Conservation (phyloP, 108 stramenopile genomes). For the Cyclotella sp. region DNA sequence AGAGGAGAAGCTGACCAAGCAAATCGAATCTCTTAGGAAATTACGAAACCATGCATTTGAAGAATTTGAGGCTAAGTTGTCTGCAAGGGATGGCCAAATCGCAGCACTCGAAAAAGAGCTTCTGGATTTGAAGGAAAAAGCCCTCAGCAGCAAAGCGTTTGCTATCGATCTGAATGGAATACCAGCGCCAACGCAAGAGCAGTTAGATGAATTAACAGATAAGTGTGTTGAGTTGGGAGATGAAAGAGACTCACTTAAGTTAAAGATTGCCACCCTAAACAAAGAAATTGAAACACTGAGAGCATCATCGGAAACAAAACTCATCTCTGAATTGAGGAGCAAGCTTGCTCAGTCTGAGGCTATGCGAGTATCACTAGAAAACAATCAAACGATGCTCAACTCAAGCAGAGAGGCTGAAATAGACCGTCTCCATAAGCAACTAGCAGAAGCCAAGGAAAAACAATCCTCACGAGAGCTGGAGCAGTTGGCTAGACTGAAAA, state of each 20-base stretch:
- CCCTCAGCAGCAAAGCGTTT: slow-evolving; percentile 13
- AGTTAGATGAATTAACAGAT: slow-evolving; percentile 15
- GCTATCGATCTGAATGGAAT: slow-evolving; percentile 37
- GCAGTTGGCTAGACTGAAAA: slow-evolving; percentile 44
- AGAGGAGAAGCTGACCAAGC: slow-evolving; percentile 36
- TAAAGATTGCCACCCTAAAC: slow-evolving; percentile 52
- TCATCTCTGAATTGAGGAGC: slow-evolving; percentile 35
- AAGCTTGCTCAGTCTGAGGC: slow-evolving; percentile 53
- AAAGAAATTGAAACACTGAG: slow-evolving; percentile 48
- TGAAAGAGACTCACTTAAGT: slow-evolving; percentile 35
- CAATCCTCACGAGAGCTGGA: slow-evolving; percentile 52
- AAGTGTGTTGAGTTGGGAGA: slow-evolving; percentile 28
- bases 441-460: slow-evolving; percentile 56
- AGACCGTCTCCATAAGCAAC: slow-evolving; percentile 69
- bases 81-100: slow-evolving; percentile 50
- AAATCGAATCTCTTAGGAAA: slow-evolving; percentile 56
- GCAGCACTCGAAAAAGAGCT: slow-evolving; percentile 41
- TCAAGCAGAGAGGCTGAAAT: slow-evolving; percentile 69
- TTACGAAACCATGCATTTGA: slow-evolving; percentile 47
- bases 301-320: slow-evolving; percentile 24
- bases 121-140: slow-evolving; percentile 34
- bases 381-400: slow-evolving; percentile 54
- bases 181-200: slow-evolving; percentile 21
- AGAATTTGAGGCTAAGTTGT: slow-evolving; percentile 45
- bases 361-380: slow-evolving; percentile 61